Conservation (phyloP, 2,329 filamentous ascomycete genomes). For the Monosporascus ibericus region DNA sequence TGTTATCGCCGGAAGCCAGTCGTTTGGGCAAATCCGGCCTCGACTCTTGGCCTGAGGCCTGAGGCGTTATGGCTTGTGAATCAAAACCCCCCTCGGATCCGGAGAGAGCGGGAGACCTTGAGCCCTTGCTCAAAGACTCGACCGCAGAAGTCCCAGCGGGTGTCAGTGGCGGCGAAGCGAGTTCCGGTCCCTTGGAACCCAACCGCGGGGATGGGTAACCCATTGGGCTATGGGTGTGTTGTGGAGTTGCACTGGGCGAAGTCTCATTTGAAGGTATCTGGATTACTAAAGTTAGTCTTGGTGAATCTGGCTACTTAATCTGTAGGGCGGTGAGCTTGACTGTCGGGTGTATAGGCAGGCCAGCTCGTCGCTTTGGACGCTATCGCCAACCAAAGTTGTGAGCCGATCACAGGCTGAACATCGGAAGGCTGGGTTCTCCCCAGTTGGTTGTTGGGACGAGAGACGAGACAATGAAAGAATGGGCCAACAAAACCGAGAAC, state of each 20-base stretch:
- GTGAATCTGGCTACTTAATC: background rate
- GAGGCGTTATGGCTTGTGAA: conserved; percentile 56
- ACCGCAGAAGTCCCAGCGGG: conserved; percentile 64
- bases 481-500: conserved; percentile 31
- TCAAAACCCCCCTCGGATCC: conserved; percentile 20
- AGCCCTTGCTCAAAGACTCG: conserved; percentile 25
- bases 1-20: conserved; percentile 35
- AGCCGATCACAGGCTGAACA: background rate
- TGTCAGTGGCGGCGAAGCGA: conserved; percentile 86
- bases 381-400: no score
- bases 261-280: conserved; percentile 58
- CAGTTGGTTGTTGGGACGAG: background rate
- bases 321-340: background rate
- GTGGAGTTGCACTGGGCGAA: conserved; percentile 53
- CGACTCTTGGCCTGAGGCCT: conserved; percentile 55
- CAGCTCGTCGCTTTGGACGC: no score
- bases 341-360: background rate
- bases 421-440: background rate
- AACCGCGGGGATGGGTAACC: conserved; percentile 59
- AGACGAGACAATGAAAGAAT: background rate
- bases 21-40: conserved; percentile 36
- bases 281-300: conserved; percentile 13
- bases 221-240: conserved; percentile 60
- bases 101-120: conserved; percentile 12
- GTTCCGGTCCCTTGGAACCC: conserved; percentile 61